Base-by-base conservation (phyloP, 1,284 basidiomycete genomes). In the Ceratobasidium sp. region DNA sequence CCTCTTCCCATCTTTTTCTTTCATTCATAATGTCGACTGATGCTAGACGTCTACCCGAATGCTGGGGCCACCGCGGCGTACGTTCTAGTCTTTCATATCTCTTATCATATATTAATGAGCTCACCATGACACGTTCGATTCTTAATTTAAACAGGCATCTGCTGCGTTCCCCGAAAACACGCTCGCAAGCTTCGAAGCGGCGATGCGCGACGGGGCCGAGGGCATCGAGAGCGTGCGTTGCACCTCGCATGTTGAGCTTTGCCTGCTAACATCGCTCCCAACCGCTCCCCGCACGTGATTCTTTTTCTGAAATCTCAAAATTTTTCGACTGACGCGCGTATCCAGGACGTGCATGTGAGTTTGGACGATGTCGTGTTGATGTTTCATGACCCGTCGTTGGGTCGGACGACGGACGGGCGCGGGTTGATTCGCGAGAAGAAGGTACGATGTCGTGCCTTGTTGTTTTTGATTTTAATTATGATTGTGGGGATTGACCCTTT, bases 11-110 rank as follows among this genome's bases (percentile, higher is more conserved):
- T 23, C 49, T 42, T 39, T 28, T 42, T 7, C 66, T 66, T 69
- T 58, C 42, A 9, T 64, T 51, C 40, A 77, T 53, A 10, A 56
- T 56, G 18, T 26, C n/a, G 55, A 40, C 55, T 51, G 40, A n/a
- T 60, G 23, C 44, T 33, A 69, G 51, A 60, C 33, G 58, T 53
- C 72, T 80, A 39, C 79, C 84, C 88, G 94, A 96, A 82, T 97
- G 96, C 85, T 97, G 96, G 96, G 96, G 96, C 80, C 96, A 98
- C 85, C 93, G 96, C 80, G 96, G 96, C 78, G 96, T 97, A 86
- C 85, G 94, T 89, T 33, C 33, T 33, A 33, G 33, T 58, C 12
- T 46, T n/a, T 60, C n/a, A 58, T 77, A 44, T 79, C 69, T 68
- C 28, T 60, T 49, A 77, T 81, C 51, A 15, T 28, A 71, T 64